Evolutionary conservation across 192 early-diverging fungal species (phyloP), one percentile per base, ranked within the genome.

Genomic region (Gryganskiella cystojenkinii): DNA sequence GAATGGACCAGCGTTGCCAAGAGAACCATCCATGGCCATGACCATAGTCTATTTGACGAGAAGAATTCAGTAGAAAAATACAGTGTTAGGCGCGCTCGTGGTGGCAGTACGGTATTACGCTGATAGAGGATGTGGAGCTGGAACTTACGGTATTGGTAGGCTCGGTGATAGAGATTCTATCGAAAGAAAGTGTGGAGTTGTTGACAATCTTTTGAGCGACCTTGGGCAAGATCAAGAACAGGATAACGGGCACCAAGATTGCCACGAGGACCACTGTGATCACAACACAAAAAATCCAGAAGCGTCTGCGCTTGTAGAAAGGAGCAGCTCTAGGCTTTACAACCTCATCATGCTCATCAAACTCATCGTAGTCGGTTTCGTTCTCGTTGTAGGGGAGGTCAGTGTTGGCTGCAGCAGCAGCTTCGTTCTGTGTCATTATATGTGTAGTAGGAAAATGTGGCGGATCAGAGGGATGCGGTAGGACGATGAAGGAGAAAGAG

Each of bases 221-320:
- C 52, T 81, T 78, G 25, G 88, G 87, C 59, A 87, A 75, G 47
- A 84, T 67, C 6, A 90, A 85, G 47, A 87, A 87, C 33, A 88
- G 57, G 28, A 68, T 61, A 5, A 90, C 28, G 31, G 79, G 81
- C 9, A 88, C 80, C 9, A 84, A 61, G 27, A 87, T 80, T n/a
- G 81, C 68, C 17, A 82, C 34, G 19, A 83, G 27, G 37, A 90
- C 72, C 15, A 83, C 67, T 6, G 68, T 81, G 56, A 85, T 53
- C 25, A 83, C 71, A 22, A 68, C 63, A 64, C 87, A 90, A 46
- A 86, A 79, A 54, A 82, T 80, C 83, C 87, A 87, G 52, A 76
- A 86, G 25, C 82, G 84, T 22, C 80, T 79, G 15, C 82, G 75
- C 56, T 83, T 83, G 52, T 86, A 86, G 44, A 84, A 86, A 22